Conservation (phyloP, 2,329 filamentous ascomycete species). For the Fusarium penzigii region DNA sequence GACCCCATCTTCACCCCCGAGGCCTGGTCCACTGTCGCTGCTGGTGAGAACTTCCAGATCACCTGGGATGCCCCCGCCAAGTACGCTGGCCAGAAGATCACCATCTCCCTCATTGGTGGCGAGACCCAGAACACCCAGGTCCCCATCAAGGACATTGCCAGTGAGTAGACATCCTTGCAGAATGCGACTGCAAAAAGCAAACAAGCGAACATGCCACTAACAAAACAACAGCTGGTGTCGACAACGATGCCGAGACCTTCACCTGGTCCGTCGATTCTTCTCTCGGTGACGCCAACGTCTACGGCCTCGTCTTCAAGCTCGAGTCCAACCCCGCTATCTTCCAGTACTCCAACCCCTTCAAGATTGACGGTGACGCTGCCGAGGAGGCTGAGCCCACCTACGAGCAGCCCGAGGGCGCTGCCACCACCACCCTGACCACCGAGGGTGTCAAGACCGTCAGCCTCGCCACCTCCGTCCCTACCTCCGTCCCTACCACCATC, state of each 20-base stretch:
- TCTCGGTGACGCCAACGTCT: constrained; percentile 49
- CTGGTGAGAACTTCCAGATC: constrained; percentile 52
- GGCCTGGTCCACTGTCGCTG: constrained; percentile 43
- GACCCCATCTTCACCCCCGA: constrained; percentile 53
- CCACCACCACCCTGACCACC: constrained; percentile 32
- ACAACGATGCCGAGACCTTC: constrained; percentile 47
- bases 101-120: constrained; percentile 58
- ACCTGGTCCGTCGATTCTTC: constrained; percentile 50
- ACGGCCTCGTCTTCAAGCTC: constrained; percentile 58
- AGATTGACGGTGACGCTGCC: constrained; percentile 41
- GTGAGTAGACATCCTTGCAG: constrained; percentile 43
- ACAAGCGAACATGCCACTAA: neutral
- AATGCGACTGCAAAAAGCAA: too few species aligned
- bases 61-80: constrained; percentile 48
- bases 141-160: constrained; percentile 44
- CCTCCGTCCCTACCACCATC: constrained; percentile 28
- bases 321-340: constrained; percentile 49
- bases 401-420: constrained; percentile 8
- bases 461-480: constrained; percentile 20
- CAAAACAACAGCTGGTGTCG: constrained; percentile 43
- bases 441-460: constrained; percentile 34
- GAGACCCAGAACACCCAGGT: constrained; percentile 43
- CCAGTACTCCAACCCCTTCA: constrained; percentile 66
- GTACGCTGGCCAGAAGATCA: constrained; percentile 46
- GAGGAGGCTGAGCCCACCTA: constrained; percentile 9